These are phyloP conservation scores for Zygosaccharomyces kombuchaensis DNA, from an alignment of 805 yeast genomes.

Conservation along the genomic window DNA sequence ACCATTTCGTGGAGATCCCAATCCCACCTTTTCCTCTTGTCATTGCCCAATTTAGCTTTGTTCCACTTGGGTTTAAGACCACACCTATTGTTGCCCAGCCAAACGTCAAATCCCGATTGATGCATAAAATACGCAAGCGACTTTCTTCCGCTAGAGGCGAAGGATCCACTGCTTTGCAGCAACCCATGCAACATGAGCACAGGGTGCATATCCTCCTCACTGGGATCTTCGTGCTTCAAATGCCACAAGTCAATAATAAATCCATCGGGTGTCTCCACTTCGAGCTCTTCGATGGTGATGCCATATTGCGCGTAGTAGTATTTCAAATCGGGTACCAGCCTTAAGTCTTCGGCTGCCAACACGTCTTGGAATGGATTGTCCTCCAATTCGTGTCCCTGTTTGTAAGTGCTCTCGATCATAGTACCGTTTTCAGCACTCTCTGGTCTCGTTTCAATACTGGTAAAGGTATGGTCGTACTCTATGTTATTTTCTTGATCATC, in stretches of 20 bases:
- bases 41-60: constrained; percentile 35
- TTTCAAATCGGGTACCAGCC: constrained; percentile 49
- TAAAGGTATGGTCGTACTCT: constrained; percentile 30
- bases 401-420: constrained; percentile 7
- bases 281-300: constrained; percentile 53
- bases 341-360: constrained; percentile 26
- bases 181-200: constrained; percentile 80
- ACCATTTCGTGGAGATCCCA: constrained; percentile 92
- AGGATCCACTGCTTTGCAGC: constrained; percentile 82
- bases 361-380: constrained; percentile 31
- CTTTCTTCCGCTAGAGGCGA: constrained; percentile 73
- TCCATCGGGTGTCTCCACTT: constrained; percentile 74
- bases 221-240: constrained; percentile 21
- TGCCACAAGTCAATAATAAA: constrained; percentile 64
- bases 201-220: constrained; percentile 44
- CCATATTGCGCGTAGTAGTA: constrained; percentile 66
- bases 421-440: constrained; percentile 8
- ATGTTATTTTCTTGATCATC: constrained; percentile 26
- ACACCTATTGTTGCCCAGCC: constrained; percentile 90
- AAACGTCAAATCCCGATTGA: constrained; percentile 69
- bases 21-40: constrained; percentile 61
- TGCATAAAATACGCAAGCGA: constrained; percentile 62
- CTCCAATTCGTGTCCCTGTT: constrained; percentile 10
- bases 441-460: constrained; percentile 18
- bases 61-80: constrained; percentile 74